Percentiles rank a stretch among this genome's conserved stretches.
These are phyloP conservation scores for Apiotrichum laibachii DNA, from an alignment of 1,284 basidiomycete genomes.

Conservation along the genomic window DNA sequence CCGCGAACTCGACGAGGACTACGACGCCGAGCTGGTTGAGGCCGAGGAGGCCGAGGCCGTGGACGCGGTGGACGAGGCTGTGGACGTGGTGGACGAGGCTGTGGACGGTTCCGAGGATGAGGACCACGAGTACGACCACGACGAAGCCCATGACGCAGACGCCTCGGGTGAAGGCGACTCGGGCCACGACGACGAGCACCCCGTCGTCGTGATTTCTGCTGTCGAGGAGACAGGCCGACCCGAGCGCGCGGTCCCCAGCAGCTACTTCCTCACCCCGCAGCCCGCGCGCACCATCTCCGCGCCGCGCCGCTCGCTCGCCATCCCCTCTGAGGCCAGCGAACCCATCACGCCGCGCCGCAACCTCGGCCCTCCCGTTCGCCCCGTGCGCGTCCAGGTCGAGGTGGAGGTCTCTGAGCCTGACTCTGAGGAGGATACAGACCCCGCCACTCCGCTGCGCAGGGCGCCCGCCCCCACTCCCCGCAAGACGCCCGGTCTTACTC, in stretches of 20 bases:
- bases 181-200: not conserved
- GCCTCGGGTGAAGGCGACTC: no score
- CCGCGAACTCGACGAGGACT: conserved; percentile 6
- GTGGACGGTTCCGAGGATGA: not conserved
- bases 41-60: conserved; percentile 13
- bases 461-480: not conserved
- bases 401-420: conserved; percentile 9
- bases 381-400: not conserved
- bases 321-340: not conserved
- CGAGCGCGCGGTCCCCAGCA: not conserved
- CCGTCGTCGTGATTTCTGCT: conserved; percentile 6
- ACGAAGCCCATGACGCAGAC: not conserved
- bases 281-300: not conserved
- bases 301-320: not conserved
- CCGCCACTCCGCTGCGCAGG: not conserved
- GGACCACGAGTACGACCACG: not conserved
- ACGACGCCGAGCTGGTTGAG: conserved; percentile 4
- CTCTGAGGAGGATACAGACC: conserved; percentile 9
- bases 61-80: conserved; percentile 3
- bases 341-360: not conserved
- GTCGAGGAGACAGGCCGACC: conserved; percentile 3
- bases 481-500: conserved; percentile 8
- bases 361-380: not conserved
- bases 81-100: not conserved
- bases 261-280: not conserved